Evolutionary conservation across 768 basidiomycete species (phyloP).

Genomic region (Trametes cinnabarina): DNA sequence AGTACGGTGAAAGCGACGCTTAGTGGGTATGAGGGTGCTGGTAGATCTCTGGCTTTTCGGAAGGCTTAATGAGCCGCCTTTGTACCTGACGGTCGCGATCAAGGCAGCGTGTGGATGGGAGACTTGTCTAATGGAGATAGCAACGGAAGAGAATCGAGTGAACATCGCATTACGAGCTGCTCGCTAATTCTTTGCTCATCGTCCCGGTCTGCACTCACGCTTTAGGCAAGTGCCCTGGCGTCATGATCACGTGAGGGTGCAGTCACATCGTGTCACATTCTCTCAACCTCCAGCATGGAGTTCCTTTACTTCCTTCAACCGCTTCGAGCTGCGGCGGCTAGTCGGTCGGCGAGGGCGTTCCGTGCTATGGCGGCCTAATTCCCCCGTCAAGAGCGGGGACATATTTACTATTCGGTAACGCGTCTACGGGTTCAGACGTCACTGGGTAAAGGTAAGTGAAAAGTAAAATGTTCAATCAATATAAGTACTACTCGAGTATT

Average conservation of each 20-base stretch:
- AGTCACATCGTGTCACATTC: neutral
- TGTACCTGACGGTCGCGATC: neutral
- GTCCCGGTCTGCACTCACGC: neutral
- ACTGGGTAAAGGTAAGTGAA: too few species aligned
- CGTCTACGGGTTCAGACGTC: too few species aligned
- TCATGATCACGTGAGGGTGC: neutral
- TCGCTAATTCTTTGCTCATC: slow-evolving; percentile 15
- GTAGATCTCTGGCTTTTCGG: neutral
- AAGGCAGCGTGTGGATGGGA: slow-evolving; percentile 1
- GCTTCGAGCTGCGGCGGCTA: too few species aligned
- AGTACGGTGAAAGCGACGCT: slow-evolving; percentile 3
- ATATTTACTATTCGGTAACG: too few species aligned
- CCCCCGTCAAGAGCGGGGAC: too few species aligned
- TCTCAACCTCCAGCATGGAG: neutral
- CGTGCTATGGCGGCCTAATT: too few species aligned
- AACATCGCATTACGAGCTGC: slow-evolving; percentile 17
- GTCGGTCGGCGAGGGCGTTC: too few species aligned
- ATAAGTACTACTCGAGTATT: too few species aligned
- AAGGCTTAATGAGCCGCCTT: neutral
- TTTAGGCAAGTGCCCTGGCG: neutral
- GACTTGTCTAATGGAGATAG: neutral
- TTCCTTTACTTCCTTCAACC: neutral
- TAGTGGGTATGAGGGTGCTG: neutral
- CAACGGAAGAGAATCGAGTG: neutral
- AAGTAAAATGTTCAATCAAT: too few species aligned